Conservation (phyloP, 352 stramenopile species). For the Elongisporangium prolatum region DNA sequence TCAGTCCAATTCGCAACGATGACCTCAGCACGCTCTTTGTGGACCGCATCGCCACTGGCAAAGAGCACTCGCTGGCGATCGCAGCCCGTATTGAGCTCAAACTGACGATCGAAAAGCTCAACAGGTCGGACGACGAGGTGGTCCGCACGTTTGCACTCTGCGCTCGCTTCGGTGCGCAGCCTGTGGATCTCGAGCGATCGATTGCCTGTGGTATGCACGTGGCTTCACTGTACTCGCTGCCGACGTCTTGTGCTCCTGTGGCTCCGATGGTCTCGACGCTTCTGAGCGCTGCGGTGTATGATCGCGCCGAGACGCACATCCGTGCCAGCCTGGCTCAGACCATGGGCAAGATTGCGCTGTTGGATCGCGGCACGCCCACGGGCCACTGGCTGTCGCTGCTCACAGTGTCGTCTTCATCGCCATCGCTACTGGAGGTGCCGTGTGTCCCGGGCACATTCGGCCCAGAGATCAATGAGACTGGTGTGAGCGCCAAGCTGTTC, state of each 20-base stretch:
- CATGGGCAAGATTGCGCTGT: constrained; percentile 43
- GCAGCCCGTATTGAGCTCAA: constrained; percentile 40
- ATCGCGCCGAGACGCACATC: constrained; percentile 43
- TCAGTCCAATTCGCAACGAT: constrained; percentile 38
- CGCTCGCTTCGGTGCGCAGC: constrained; percentile 45
- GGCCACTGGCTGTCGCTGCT: constrained; percentile 50
- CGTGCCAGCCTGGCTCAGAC: constrained; percentile 33
- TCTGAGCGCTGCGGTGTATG: constrained; percentile 31
- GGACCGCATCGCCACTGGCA: constrained; percentile 42
- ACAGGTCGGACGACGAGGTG: constrained; percentile 10
- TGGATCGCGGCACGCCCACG: constrained; percentile 53
- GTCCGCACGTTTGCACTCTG: constrained; percentile 38
- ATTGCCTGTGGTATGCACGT: constrained; percentile 29
- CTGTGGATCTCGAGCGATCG: constrained; percentile 29
- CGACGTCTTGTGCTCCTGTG: neutral
- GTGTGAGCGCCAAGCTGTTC: constrained; percentile 42
- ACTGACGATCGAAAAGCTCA: constrained; percentile 30
- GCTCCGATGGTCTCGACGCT: constrained; percentile 11
- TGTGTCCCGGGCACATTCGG: constrained; percentile 57
- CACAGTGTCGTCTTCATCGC: constrained; percentile 13
- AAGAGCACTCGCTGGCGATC: constrained; percentile 59
- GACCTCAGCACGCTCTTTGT: constrained; percentile 41
- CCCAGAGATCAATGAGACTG: constrained; percentile 24
- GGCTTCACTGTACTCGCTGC: constrained; percentile 10
- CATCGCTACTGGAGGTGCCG: constrained; percentile 45